phyloP scores from a whole-genome alignment of 129 eudicot species.

The Lactuca saligna region DNA sequence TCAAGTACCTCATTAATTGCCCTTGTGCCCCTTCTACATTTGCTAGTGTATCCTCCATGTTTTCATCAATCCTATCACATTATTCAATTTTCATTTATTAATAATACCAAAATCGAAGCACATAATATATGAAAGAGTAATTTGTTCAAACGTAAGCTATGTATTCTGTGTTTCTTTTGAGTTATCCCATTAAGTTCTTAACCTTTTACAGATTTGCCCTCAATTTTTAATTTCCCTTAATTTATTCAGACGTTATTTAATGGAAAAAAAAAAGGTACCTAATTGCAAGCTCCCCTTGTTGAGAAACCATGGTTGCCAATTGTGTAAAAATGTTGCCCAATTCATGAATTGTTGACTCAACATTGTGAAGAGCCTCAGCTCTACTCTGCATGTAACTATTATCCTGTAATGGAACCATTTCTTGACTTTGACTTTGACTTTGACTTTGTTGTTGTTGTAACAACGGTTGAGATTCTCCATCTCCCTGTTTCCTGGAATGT shows the following conservation, averaged over 20 bases:
- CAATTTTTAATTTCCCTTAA: too few species aligned
- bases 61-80: conserved; percentile 71
- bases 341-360: conserved; percentile 90
- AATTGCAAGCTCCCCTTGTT: conserved; percentile 92
- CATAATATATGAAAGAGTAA: too few species aligned
- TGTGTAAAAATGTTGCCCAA: conserved; percentile 79
- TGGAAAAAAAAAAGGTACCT: conserved; percentile 37
- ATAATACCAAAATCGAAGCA: too few species aligned
- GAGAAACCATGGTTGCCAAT: conserved; percentile 91
- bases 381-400: conserved; percentile 79
- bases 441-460: conserved; percentile 71
- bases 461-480: conserved; percentile 83
- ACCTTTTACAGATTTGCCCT: too few species aligned
- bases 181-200: too few species aligned
- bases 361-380: conserved; percentile 93
- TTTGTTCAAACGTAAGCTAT: too few species aligned
- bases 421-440: conserved; percentile 77
- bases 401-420: conserved; percentile 74
- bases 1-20: conserved; percentile 71
- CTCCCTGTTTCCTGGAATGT: conserved; percentile 58
- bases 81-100: background rate
- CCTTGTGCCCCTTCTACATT: conserved; percentile 92
- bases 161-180: too few species aligned
- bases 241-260: too few species aligned
- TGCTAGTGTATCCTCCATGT: conserved; percentile 79